Conservation (phyloP, 805 yeast species). For the Kluyveromyces lactis region DNA sequence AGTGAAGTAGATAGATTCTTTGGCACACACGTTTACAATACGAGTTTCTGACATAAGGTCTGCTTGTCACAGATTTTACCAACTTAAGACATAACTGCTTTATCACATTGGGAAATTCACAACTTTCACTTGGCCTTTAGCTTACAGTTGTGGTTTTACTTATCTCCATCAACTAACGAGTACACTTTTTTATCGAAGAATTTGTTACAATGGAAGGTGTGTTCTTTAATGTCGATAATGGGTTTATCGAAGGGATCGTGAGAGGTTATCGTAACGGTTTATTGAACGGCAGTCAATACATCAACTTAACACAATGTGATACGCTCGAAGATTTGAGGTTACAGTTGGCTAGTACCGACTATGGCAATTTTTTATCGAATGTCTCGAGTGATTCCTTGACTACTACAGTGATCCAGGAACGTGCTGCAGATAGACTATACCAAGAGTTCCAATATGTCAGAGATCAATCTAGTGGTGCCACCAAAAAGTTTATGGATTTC, state of each 20-base stretch:
- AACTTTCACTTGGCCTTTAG: too few species aligned
- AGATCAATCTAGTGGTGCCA: conserved; percentile 72
- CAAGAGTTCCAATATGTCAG: conserved; percentile 80
- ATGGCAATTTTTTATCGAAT: conserved; percentile 81
- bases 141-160: too few species aligned
- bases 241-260: conserved; percentile 89
- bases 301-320: conserved; percentile 93
- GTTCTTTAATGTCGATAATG: conserved; percentile 81
- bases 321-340: conserved; percentile 87
- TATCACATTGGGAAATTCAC: too few species aligned
- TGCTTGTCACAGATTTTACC: too few species aligned
- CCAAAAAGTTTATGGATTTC: conserved; percentile 79
- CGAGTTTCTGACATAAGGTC: too few species aligned
- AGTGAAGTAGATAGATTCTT: too few species aligned
- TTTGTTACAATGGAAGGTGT: conserved; percentile 78
- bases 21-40: too few species aligned
- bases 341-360: conserved; percentile 92
- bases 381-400: conserved; percentile 70
- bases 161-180: too few species aligned
- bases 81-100: too few species aligned
- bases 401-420: conserved; percentile 78
- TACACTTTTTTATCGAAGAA: too few species aligned
- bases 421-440: conserved; percentile 64
- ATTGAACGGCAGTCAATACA: conserved; percentile 68
- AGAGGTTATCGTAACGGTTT: conserved; percentile 90